Conservation (phyloP, 176 grass and related monocot species). For the Eragrostis nindensis region DNA sequence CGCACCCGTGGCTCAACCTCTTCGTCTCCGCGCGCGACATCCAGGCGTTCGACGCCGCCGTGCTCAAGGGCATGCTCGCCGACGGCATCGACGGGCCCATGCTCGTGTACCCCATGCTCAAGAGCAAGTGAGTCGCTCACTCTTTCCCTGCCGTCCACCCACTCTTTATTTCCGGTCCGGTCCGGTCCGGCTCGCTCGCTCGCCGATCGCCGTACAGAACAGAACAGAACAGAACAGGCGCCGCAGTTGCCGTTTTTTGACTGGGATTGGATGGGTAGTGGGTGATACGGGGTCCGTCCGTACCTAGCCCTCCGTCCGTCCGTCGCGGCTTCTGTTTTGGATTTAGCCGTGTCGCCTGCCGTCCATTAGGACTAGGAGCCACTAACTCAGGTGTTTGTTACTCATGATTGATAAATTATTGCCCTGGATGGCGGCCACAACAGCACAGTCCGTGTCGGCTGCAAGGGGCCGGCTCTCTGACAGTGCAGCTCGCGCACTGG, state of each 20-base stretch:
- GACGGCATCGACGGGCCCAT: conserved; percentile 88
- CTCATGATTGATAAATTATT: conserved; percentile 37
- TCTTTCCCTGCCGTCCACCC: too few relatives aligned
- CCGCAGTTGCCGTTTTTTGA: background rate
- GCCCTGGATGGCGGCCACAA: background rate
- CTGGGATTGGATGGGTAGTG: background rate
- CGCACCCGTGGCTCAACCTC: conserved; percentile 98
- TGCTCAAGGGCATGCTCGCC: conserved; percentile 68
- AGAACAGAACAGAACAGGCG: too few relatives aligned
- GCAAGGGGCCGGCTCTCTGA: background rate
- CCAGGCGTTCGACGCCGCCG: conserved; percentile 58
- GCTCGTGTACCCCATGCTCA: conserved; percentile 90
- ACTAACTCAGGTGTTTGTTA: conserved; percentile 37
- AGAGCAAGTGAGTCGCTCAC: conserved; percentile 67
- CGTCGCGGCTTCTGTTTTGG: conserved; percentile 39
- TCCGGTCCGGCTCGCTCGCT: too few relatives aligned
- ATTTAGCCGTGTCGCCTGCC: conserved; percentile 27
- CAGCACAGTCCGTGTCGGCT: background rate
- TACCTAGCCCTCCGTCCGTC: background rate
- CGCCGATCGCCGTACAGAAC: too few relatives aligned
- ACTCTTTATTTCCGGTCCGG: too few relatives aligned
- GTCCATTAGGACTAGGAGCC: conserved; percentile 29
- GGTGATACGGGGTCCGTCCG: background rate
- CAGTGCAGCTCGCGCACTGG: background rate
- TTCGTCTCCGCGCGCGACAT: conserved; percentile 74